Evolutionary conservation across 2,329 filamentous ascomycete species (phyloP), one percentile per base, ranked within the genome.

Genomic region (Neopestalotiopsis sp.): DNA sequence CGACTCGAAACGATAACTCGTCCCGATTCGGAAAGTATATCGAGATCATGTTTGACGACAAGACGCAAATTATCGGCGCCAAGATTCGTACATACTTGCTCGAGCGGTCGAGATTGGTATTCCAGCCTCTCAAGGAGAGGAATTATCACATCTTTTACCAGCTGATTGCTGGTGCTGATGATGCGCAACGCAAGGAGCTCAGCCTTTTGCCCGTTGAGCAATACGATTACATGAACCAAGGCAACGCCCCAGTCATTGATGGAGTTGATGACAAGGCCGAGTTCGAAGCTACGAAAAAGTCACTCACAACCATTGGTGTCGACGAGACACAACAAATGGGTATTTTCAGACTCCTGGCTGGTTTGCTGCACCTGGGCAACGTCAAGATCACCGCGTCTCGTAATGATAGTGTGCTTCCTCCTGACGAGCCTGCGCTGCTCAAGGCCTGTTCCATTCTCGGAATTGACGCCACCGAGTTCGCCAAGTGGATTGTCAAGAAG

Each of bases 111-210:
- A 92, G 96, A 83, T 86, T 99, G 76, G 96, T 98, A 20, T 99
- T 98, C 82, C 96, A 99, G 79, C 96, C 96, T 57, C 85, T 98
- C 72, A 98, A 97, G 84, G 96, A 99, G 84, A 90, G 96, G 74
- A 99, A 99, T 81, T 99, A 99, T 83, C 96, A 99, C 82, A 95
- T 99, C 76, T 99, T 99, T 84, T 99, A 99, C 81, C 96, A 99
- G 81, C 88, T 99, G 65, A 91, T 98, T 60, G 94, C 95, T 64
- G 96, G 97, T 78, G 93, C 95, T n/a, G 91, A 93, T 1, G 93
- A 97, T 40, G 86, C 89, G 71, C 92, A 98, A 81, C 91, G 91
- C 64, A 88, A 95, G 78, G 91, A 95, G 74, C 87, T 98, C 69
- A 89, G 90, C 58, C 84, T 99, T 70, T 83, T 94, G 59, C 89